A percentile compares a stretch with the other conserved stretches of the same genome.
Evolutionary conservation across 1,284 basidiomycete species (phyloP).

Genomic region (Heterobasidion occidentale): DNA sequence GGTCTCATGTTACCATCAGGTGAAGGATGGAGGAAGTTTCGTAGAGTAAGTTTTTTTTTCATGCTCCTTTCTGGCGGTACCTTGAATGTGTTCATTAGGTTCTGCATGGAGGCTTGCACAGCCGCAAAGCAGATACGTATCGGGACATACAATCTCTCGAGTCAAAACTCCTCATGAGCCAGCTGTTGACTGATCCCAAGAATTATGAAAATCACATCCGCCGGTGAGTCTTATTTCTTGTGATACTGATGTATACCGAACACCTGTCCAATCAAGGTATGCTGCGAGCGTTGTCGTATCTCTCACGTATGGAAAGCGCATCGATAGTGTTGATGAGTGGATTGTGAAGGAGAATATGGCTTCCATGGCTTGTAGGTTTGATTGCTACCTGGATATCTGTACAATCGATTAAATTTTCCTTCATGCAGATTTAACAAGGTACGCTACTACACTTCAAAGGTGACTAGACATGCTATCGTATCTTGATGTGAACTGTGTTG

Average conservation of each 20-base stretch:
- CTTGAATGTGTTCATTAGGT: constrained; percentile 22
- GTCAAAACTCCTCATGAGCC: constrained; percentile 34
- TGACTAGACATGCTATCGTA: not conserved
- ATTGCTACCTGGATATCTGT: not conserved
- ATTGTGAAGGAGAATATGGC: constrained; percentile 36
- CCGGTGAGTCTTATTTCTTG: constrained; percentile 18
- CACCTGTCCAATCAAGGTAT: constrained; percentile 21
- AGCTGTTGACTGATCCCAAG: constrained; percentile 32
- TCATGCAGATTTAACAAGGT: not conserved
- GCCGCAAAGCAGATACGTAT: constrained; percentile 33
- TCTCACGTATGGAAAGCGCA: constrained; percentile 36
- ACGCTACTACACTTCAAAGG: not conserved
- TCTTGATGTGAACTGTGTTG: not conserved
- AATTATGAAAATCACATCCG: constrained; percentile 36
- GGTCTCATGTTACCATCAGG: constrained; percentile 41
- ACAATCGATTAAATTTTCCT: not conserved
- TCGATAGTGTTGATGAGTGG: constrained; percentile 38
- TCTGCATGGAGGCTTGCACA: constrained; percentile 36
- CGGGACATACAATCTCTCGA: constrained; percentile 43
- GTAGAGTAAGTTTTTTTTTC: constrained; percentile 26
- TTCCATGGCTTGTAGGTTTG: constrained; percentile 32
- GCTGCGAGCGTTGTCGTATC: constrained; percentile 40
- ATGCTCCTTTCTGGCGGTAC: not conserved
- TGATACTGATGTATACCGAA: not conserved
- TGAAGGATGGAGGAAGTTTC: constrained; percentile 41